Evolutionary conservation across 1,139 yeast species (phyloP).

Genomic region (Hemisphaericaspora xylofermentans): DNA sequence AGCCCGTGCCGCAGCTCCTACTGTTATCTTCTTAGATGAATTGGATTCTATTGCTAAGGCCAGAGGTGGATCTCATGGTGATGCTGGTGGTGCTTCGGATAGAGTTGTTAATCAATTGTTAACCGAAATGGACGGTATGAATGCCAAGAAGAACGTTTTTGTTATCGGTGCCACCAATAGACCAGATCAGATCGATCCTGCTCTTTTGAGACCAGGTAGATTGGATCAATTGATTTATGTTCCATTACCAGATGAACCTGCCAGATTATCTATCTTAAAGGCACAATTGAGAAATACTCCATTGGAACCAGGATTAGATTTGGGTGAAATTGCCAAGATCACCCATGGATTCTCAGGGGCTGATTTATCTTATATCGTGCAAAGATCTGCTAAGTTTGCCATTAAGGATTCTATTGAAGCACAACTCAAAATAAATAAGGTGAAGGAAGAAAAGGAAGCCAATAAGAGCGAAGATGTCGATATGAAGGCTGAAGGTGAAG

Average conservation of each 20-base stretch:
- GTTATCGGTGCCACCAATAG: slow-evolving; percentile 99
- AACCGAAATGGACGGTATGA: slow-evolving; percentile 99
- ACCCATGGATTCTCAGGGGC: slow-evolving; percentile 99
- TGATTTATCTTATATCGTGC: slow-evolving; percentile 94
- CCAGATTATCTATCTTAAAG: slow-evolving; percentile 86
- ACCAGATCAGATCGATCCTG: slow-evolving; percentile 99
- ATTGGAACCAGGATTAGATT: slow-evolving; percentile 92
- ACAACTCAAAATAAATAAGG: slow-evolving; percentile 52
- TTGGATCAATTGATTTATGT: slow-evolving; percentile 97
- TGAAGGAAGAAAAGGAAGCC: slow-evolving; percentile 37
- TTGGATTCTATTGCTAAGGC: slow-evolving; percentile 97
- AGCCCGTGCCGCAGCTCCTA: slow-evolving; percentile 99
- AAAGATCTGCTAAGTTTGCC: slow-evolving; percentile 98
- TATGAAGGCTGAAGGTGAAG: slow-evolving; percentile 42
- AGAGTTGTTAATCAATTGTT: slow-evolving; percentile 96
- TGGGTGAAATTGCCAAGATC: slow-evolving; percentile 84
- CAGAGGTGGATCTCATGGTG: slow-evolving; percentile 85
- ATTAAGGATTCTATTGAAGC: slow-evolving; percentile 98
- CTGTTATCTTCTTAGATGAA: slow-evolving; percentile 96
- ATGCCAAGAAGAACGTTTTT: slow-evolving; percentile 96
- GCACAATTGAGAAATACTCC: slow-evolving; percentile 99
- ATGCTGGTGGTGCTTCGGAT: slow-evolving; percentile 98
- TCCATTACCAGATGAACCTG: slow-evolving; percentile 94
- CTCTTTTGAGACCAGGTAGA: slow-evolving; percentile 98
- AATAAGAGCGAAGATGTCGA: slow-evolving; percentile 62